phyloP scores from a whole-genome alignment of 1,284 basidiomycete species.

The Moesziomyces antarcticus region DNA sequence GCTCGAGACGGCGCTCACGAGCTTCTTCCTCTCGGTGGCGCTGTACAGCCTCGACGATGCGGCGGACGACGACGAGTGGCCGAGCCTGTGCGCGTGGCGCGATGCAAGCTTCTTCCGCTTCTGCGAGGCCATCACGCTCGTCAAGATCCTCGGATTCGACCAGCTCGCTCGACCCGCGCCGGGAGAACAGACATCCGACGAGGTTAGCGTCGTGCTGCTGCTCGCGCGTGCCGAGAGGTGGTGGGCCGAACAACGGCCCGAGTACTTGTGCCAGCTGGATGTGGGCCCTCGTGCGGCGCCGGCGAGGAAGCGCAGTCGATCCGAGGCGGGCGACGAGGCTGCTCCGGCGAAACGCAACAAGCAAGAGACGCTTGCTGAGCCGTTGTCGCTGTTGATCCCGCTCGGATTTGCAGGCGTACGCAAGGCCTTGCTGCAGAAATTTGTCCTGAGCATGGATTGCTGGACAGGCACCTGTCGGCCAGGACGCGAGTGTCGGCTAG shows the following conservation, averaged over 20 bases:
- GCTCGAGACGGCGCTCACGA: constrained; percentile 32
- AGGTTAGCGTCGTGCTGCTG: constrained; percentile 29
- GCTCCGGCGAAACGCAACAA: not conserved
- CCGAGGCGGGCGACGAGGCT: not conserved
- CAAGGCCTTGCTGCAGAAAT: constrained; percentile 12
- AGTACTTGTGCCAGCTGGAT: constrained; percentile 38
- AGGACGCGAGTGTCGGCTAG: constrained; percentile 1
- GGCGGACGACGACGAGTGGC: constrained; percentile 3
- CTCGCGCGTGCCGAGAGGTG: constrained; percentile 50
- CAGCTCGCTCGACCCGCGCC: not conserved
- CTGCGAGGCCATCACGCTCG: constrained; percentile 50
- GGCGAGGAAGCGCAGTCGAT: constrained; percentile 2
- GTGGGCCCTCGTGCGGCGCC: constrained; percentile 1
- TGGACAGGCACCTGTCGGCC: constrained; percentile 6
- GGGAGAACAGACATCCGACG: constrained; percentile 6
- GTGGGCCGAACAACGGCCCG: constrained; percentile 27
- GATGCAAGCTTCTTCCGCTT: constrained; percentile 43
- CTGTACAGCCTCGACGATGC: constrained; percentile 37
- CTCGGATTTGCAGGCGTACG: constrained; percentile 18
- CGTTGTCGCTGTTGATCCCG: constrained; percentile 11
- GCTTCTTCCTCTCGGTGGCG: constrained; percentile 46
- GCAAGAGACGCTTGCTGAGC: not conserved
- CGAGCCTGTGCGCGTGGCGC: constrained; percentile 26
- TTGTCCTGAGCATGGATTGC: constrained; percentile 7
- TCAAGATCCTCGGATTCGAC: constrained; percentile 48